Evolutionary conservation across 1,139 yeast genomes (phyloP), one percentile per base, ranked within the genome.

Genomic region (Torulaspora globosa): DNA sequence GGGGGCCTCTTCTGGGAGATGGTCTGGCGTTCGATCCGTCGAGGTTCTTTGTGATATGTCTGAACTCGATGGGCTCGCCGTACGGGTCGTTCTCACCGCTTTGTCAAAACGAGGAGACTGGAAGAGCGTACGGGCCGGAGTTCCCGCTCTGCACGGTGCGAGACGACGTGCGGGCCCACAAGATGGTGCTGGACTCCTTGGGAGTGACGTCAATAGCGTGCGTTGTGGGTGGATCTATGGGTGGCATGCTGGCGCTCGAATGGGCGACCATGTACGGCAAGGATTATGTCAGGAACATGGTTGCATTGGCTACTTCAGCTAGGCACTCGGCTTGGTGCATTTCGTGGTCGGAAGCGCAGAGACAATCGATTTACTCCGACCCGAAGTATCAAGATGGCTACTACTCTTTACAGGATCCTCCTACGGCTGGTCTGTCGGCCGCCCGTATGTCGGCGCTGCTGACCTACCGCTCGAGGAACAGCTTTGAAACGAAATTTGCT

Each of bases 271-370:
- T 79, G 60, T 84, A 78, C 55, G 84, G 87, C n/a, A 69, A 75
- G 1, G 76, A 73, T 3, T 92, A 80, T 60, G 95, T 92, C 15
- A 76, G 76, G 49, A 71, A 79, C 30, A 73, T 87, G 21, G 82
- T 92, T 18, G 95, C 97, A 0, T 70, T 92, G 47, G 98, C 98
- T 2, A 90, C 98, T 0, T 81, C 95, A 35, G 97, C 97, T 0
- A 74, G 95, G 59, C 95, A 92, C 37, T 85, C 95, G 6, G 98
- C 98, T 0, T 92, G 98, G 98, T 92, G 97, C 57, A 92, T 92
- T 46, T 86, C 96, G 3, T 92, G 98, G 98, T 92, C 95, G 48
- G 98, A 92, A 63, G 95, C 98, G 6, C 98, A 92, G 68, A 78
- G 98, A 58, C 98, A 92, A 65, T 82, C 95, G 54, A 88, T 92